Percentiles rank a stretch among this genome's conserved stretches.
phyloP scores from a whole-genome alignment of 345 rosid species.

The Rhodomyrtus tomentosa region DNA sequence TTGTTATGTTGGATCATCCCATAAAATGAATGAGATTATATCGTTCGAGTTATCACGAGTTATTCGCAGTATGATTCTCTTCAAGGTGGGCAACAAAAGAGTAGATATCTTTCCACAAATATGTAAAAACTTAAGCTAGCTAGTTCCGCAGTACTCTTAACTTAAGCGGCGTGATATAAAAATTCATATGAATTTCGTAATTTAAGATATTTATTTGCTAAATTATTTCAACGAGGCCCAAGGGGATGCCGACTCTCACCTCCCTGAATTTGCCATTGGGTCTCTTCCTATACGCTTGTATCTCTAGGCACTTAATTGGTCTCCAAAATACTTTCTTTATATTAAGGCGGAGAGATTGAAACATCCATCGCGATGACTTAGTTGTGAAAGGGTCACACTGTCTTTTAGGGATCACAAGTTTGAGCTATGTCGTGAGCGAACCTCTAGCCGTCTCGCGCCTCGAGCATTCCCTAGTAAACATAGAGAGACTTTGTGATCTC shows the following conservation, averaged over 20 bases:
- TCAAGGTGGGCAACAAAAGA: rapidly evolving
- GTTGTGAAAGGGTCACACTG: neutral
- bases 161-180: neutral
- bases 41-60: rapidly evolving
- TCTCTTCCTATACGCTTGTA: neutral
- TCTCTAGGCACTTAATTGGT: neutral
- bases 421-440: neutral
- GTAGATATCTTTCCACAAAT: neutral
- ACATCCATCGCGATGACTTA: neutral
- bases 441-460: neutral
- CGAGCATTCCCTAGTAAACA: neutral
- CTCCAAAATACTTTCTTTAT: neutral
- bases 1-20: neutral
- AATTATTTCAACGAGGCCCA: neutral
- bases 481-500: neutral
- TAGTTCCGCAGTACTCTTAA: rapidly evolving
- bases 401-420: neutral
- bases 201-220: neutral
- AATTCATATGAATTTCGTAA: neutral
- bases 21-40: neutral
- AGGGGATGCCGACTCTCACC: neutral
- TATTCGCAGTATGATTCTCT: neutral
- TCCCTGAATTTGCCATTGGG: neutral
- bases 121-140: neutral
- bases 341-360: neutral